Evolutionary conservation across 1,284 basidiomycete genomes (phyloP).

Genomic region (Ustilago trichophora): DNA sequence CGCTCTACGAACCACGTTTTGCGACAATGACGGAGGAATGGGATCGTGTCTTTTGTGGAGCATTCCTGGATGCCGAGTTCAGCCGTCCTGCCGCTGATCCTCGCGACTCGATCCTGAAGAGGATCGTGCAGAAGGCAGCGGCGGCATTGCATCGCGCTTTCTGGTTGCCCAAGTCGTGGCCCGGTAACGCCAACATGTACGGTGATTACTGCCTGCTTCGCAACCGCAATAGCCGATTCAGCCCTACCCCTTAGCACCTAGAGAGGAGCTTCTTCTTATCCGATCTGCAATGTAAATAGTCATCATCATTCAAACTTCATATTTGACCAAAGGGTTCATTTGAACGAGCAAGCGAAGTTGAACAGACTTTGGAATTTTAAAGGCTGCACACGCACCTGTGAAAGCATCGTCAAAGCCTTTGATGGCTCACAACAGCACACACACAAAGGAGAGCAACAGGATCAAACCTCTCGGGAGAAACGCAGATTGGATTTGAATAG

Average conservation of each 20-base stretch:
- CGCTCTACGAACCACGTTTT: slow-evolving; percentile 49
- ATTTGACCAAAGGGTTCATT: no score
- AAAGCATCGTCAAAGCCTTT: no score
- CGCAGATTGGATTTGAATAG: no score
- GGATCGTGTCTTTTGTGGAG: slow-evolving; percentile 48
- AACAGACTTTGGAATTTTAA: no score
- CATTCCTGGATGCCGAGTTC: slow-evolving; percentile 58
- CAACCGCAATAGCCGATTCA: slow-evolving; percentile 17
- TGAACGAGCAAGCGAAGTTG: no score
- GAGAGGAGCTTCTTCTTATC: neutral
- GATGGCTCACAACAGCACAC: no score
- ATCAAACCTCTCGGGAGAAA: no score
- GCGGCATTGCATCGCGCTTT: slow-evolving; percentile 50
- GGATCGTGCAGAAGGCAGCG: neutral
- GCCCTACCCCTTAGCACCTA: neutral
- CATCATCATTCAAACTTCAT: no score
- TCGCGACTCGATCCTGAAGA: slow-evolving; percentile 3
- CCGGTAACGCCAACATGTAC: slow-evolving; percentile 40
- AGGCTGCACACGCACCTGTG: no score
- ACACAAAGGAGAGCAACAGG: no score
- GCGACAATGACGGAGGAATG: slow-evolving; percentile 28
- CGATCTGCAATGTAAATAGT: slow-evolving; percentile 3
- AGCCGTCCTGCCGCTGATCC: slow-evolving; percentile 29
- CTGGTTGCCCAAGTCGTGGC: slow-evolving; percentile 51
- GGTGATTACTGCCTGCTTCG: slow-evolving; percentile 59